Evolutionary conservation across 1,284 basidiomycete genomes (phyloP).

Genomic region (Apiotrichum sp.): DNA sequence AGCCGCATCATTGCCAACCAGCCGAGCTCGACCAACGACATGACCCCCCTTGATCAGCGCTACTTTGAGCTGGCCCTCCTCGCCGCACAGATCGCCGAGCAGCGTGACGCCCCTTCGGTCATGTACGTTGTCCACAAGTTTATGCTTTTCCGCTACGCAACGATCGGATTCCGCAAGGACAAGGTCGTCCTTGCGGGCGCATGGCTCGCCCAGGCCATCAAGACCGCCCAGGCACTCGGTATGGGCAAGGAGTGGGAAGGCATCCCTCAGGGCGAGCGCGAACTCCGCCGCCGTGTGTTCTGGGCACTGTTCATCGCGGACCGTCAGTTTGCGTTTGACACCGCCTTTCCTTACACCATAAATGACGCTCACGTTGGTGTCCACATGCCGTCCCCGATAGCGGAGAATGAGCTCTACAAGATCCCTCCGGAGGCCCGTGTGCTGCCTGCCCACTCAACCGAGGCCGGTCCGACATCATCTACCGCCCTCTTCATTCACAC

Average conservation of each 20-base stretch:
- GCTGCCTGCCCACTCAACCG: constrained; percentile 31
- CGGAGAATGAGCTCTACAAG: constrained; percentile 38
- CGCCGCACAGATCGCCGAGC: constrained; percentile 32
- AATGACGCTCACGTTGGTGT: constrained; percentile 38
- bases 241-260: constrained; percentile 43
- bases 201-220: constrained; percentile 39
- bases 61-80: constrained; percentile 40
- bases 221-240: constrained; percentile 37
- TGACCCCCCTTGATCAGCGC: constrained; percentile 39
- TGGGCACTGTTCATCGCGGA: constrained; percentile 41
- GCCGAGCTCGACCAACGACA: constrained; percentile 22
- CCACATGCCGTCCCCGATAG: constrained; percentile 36
- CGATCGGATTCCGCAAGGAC: constrained; percentile 27
- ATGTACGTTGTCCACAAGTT: constrained; percentile 43
- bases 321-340: constrained; percentile 37
- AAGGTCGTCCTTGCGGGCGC: constrained; percentile 26
- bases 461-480: constrained; percentile 31
- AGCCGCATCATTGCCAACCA: constrained; percentile 16
- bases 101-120: constrained; percentile 32
- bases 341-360: constrained; percentile 41
- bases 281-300: constrained; percentile 38
- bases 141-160: constrained; percentile 35
- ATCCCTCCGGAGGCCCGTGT: constrained; percentile 23
- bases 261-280: constrained; percentile 36
- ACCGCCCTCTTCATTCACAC: constrained; percentile 40